phyloP scores from a whole-genome alignment of 2,329 filamentous ascomycete species.

The Calonectria pteridis region DNA sequence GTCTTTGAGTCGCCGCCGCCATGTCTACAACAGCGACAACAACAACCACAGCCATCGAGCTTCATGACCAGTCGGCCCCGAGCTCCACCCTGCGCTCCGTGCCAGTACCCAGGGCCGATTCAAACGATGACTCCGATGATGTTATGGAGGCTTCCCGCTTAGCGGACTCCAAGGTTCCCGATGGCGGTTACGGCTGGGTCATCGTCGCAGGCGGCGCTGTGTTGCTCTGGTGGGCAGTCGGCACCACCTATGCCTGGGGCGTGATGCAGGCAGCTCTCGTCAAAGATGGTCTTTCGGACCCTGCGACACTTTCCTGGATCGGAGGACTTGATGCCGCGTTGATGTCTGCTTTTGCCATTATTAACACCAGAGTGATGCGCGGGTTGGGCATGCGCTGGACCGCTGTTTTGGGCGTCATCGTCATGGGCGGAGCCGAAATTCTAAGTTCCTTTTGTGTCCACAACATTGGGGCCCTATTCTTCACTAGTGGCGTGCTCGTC shows the following conservation, averaged over 20 bases:
- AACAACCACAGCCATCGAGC: slow-evolving; percentile 20
- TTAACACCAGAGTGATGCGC: slow-evolving; percentile 64
- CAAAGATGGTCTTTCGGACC: slow-evolving; percentile 58
- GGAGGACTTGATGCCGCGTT: slow-evolving; percentile 65
- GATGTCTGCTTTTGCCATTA: slow-evolving; percentile 64
- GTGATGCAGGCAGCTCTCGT: slow-evolving; percentile 70
- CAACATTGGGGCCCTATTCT: slow-evolving; percentile 51
- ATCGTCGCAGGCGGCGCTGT: slow-evolving; percentile 64
- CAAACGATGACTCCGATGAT: slow-evolving; percentile 27
- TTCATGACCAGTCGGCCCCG: slow-evolving; percentile 12
- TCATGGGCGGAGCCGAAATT: slow-evolving; percentile 64
- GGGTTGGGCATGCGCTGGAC: slow-evolving; percentile 61
- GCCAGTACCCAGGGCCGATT: not conserved
- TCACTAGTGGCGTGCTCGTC: slow-evolving; percentile 49
- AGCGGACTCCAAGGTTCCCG: slow-evolving; percentile 61
- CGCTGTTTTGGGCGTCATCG: slow-evolving; percentile 61
- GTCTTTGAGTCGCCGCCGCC: not conserved
- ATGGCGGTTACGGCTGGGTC: slow-evolving; percentile 69
- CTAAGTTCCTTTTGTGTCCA: slow-evolving; percentile 53
- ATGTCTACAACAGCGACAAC: slow-evolving; percentile 7
- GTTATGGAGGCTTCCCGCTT: slow-evolving; percentile 57
- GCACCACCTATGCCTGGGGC: slow-evolving; percentile 70
- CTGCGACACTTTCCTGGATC: slow-evolving; percentile 69
- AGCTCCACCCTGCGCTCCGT: slow-evolving; percentile 9
- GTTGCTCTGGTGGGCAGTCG: slow-evolving; percentile 68